Percentiles rank a stretch among this genome's conserved stretches.
Evolutionary conservation across 2,329 filamentous ascomycete species (phyloP).

Genomic region (Sarocladiaceae sp.): DNA sequence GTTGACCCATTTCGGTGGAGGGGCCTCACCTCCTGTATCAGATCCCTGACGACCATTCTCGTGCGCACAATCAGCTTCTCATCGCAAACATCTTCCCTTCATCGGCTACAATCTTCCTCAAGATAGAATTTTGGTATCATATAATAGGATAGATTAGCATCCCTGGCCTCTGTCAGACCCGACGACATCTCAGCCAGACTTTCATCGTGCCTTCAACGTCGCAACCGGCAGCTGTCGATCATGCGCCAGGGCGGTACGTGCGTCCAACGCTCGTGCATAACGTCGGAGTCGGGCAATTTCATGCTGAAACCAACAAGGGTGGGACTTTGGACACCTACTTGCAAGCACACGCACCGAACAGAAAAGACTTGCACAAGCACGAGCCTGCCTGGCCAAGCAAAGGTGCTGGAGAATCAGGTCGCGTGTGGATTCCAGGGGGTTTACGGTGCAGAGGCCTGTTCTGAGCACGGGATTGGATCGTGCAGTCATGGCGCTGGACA

Average conservation of each 20-base stretch:
- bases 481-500: neutral
- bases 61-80: too few relatives aligned
- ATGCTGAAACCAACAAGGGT: constrained; percentile 1
- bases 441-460: too few relatives aligned
- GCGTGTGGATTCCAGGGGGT: too few relatives aligned
- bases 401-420: too few relatives aligned
- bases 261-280: neutral
- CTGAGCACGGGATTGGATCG: neutral
- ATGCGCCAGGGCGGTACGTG: neutral
- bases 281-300: neutral
- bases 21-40: neutral
- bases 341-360: neutral
- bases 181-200: too few relatives aligned
- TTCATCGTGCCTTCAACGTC: neutral
- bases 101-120: too few relatives aligned
- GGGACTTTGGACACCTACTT: too few relatives aligned
- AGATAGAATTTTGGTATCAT: too few relatives aligned
- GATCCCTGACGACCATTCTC: neutral
- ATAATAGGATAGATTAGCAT: too few relatives aligned
- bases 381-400: neutral
- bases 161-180: neutral
- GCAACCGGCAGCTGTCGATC: neutral
- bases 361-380: neutral
- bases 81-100: too few relatives aligned
- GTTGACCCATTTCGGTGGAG: neutral